Conservation (phyloP, 305 asterid species). For the Salvia sclarea region DNA sequence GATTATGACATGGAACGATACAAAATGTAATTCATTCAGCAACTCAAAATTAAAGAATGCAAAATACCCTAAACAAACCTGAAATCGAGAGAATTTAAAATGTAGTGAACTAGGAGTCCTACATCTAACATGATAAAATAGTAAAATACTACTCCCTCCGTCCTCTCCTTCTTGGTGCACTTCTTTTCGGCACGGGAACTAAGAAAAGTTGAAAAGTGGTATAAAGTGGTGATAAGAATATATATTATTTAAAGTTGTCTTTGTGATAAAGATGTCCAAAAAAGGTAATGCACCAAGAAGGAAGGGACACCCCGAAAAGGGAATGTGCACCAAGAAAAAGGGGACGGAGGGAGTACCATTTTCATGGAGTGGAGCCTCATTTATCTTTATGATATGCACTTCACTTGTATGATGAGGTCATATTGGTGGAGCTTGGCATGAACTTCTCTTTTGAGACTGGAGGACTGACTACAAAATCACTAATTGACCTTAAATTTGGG, state of each 20-base stretch:
- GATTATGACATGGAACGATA: not conserved
- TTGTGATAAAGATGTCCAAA: too few species aligned
- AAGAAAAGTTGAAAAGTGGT: too few species aligned
- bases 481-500: not conserved
- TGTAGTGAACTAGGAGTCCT: not conserved
- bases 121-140: conserved; percentile 1
- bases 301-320: too few species aligned
- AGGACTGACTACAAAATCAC: conserved; percentile 2
- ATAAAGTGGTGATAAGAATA: too few species aligned
- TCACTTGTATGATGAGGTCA: not conserved
- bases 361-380: conserved; percentile 10
- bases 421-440: conserved; percentile 10
- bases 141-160: not conserved
- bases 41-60: not conserved
- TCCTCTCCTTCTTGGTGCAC: too few species aligned
- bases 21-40: not conserved
- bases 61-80: not conserved
- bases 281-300: too few species aligned
- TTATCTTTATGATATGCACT: conserved; percentile 5
- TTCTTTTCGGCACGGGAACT: too few species aligned
- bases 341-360: too few species aligned
- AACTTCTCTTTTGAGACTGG: not conserved
- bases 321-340: too few species aligned
- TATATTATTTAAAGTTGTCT: too few species aligned
- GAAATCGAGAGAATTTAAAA: not conserved